phyloP scores from a whole-genome alignment of 1,139 yeast species.

The Geotrichum reessii region DNA sequence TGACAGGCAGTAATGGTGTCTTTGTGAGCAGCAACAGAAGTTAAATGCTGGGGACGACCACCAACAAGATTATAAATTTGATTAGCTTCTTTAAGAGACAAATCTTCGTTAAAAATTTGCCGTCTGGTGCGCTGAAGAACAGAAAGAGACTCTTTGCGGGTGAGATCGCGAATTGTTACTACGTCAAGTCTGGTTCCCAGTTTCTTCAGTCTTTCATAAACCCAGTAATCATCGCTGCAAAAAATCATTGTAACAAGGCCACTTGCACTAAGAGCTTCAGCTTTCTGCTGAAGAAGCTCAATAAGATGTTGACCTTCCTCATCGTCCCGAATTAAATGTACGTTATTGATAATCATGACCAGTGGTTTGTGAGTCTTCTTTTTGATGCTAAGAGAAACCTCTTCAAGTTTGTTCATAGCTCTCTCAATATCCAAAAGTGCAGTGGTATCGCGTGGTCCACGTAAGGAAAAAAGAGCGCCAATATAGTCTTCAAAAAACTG shows the following conservation, averaged over 20 bases:
- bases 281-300: conserved; percentile 78
- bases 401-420: conserved; percentile 70
- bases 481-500: conserved; percentile 75
- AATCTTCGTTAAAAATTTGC: conserved; percentile 42
- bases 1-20: conserved; percentile 63
- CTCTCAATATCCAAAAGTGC: conserved; percentile 78
- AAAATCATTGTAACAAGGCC: conserved; percentile 72
- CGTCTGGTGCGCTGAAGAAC: conserved; percentile 53
- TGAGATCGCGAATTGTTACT: conserved; percentile 63
- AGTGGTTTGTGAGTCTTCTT: conserved; percentile 48
- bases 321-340: conserved; percentile 70
- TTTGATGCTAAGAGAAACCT: conserved; percentile 53
- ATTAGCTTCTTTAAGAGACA: conserved; percentile 43
- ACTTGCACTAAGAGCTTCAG: conserved; percentile 70
- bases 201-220: conserved; percentile 67
- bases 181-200: conserved; percentile 72
- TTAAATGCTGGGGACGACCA: conserved; percentile 78
- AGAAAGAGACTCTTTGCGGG: conserved; percentile 49
- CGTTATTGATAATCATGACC: conserved; percentile 63
- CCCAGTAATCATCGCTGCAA: conserved; percentile 84
- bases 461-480: conserved; percentile 72
- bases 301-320: conserved; percentile 61
- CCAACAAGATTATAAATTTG: conserved; percentile 67
- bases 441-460: conserved; percentile 83
- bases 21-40: conserved; percentile 62